Evolutionary conservation across 1,284 basidiomycete species (phyloP), one percentile per base, ranked within the genome.

Genomic region (Naganishia sp.): DNA sequence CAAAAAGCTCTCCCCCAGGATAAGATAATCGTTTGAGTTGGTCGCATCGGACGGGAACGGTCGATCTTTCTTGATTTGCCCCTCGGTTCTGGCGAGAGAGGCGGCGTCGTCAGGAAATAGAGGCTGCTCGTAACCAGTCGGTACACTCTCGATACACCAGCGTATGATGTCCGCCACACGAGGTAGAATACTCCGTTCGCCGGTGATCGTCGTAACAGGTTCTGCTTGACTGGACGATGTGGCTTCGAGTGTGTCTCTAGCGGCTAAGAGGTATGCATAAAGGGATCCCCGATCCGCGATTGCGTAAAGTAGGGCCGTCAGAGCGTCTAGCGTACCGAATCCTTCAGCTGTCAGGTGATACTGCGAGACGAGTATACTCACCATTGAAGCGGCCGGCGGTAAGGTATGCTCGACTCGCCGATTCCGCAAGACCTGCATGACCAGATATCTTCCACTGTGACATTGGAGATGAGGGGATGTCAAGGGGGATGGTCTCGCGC

Each of bases 371-470:
- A 49, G 5, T n/a, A 10, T 21, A 51, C 47, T 51, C 39, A 51
- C 58, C 58, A 39, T 61, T 35, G 25, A 25, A 61, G 21, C 58
- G 58, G 25, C 23, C 7, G 2, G 58, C 58, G 35, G 47, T 61
- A 51, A 51, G 58, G 25, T 61, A 61, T 28, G 58, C 58, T 42
- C 58, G 58, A 42, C 58, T 61, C 4, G 58, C 47, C 23, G 58
- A 61, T n/a, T 61, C 58, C 42, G 58, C 58, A 28, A 61, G 32
- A n/a, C 47, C 58, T 3, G 58, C 58, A 28, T 61, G 58, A 18
- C 58, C 58, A 28, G 58, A 41, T 35, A 61, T 61, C n/a, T 49
- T 42, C 58, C 58, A 61, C 58, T 61, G 18, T 4, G 35, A 39
- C 7, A 39, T 13, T 39, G 35, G 13, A 3, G 35, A 11, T 11